Percentiles rank a stretch among this genome's conserved stretches.
phyloP scores from a whole-genome alignment of 345 rosid genomes.

The Citrus australasica region DNA sequence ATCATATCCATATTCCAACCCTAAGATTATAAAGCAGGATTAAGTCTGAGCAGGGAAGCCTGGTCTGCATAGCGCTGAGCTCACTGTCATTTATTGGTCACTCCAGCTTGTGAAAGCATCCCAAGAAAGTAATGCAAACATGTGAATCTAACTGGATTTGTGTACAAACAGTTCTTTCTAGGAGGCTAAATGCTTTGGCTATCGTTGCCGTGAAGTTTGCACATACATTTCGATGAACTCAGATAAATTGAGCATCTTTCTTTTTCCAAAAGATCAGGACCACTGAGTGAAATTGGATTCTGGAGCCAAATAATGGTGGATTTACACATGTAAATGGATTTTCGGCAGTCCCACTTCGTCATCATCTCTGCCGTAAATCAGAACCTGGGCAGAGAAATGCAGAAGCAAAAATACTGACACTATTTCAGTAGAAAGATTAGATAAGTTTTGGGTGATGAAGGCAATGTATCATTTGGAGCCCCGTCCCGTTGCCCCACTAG shows the following conservation, averaged over 20 bases:
- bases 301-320: not conserved
- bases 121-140: slow-evolving; percentile 13
- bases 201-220: not conserved
- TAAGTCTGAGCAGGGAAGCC: slow-evolving; percentile 6
- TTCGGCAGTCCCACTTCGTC: not conserved
- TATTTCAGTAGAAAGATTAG: slow-evolving; percentile 12
- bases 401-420: slow-evolving; percentile 26
- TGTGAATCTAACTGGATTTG: slow-evolving; percentile 15
- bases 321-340: not conserved
- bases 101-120: slow-evolving; percentile 5
- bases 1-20: no score
- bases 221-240: not conserved
- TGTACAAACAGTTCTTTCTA: not conserved
- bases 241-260: not conserved
- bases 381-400: slow-evolving; percentile 29
- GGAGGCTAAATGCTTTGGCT: not conserved
- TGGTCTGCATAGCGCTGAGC: slow-evolving; percentile 3
- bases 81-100: slow-evolving; percentile 1
- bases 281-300: slow-evolving; percentile 18
- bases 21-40: not conserved
- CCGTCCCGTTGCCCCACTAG: not conserved
- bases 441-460: not conserved
- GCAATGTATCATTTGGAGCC: slow-evolving; percentile 14
- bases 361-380: slow-evolving; percentile 11
- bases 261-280: slow-evolving; percentile 21